A percentile compares a stretch with the other conserved stretches of the same genome.
These are phyloP conservation scores for Pichia sp. DNA, from an alignment of 1,139 yeast genomes.

Conservation along the genomic window DNA sequence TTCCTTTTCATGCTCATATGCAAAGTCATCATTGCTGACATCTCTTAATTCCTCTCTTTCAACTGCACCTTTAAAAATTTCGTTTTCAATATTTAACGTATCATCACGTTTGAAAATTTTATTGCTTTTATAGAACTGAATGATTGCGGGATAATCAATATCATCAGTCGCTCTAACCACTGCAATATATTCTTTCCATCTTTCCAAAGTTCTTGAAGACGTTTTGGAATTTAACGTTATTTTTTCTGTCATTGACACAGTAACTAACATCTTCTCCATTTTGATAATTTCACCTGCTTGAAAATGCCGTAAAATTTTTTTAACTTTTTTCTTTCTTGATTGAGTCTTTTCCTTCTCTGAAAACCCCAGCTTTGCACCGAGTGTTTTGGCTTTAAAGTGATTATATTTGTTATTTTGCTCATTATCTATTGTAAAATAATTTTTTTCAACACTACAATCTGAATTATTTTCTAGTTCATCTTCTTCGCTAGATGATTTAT, in stretches of 20 bases:
- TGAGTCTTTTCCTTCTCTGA: conserved; percentile 9
- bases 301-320: conserved; percentile 25
- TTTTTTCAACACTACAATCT: background rate
- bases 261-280: conserved; percentile 59
- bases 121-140: conserved; percentile 56
- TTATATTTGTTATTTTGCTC: conserved; percentile 9
- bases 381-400: conserved; percentile 9
- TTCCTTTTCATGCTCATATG: conserved; percentile 4
- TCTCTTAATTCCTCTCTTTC: conserved; percentile 1
- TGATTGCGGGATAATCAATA: conserved; percentile 40
- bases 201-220: conserved; percentile 52
- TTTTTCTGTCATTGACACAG: conserved; percentile 35
- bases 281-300: conserved; percentile 57
- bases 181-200: conserved; percentile 72
- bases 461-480: background rate
- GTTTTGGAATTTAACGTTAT: conserved; percentile 38
- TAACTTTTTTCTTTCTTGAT: conserved; percentile 13
- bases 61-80: conserved; percentile 7
- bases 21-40: background rate
- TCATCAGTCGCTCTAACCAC: conserved; percentile 57
- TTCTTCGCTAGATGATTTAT: background rate
- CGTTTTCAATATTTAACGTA: conserved; percentile 21
- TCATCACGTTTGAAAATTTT: conserved; percentile 30
- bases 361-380: conserved; percentile 14
- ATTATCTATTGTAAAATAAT: conserved; percentile 7